Evolutionary conservation across 2,329 filamentous ascomycete species (phyloP), one percentile per base, ranked within the genome.

Genomic region (Fusarium foetens): DNA sequence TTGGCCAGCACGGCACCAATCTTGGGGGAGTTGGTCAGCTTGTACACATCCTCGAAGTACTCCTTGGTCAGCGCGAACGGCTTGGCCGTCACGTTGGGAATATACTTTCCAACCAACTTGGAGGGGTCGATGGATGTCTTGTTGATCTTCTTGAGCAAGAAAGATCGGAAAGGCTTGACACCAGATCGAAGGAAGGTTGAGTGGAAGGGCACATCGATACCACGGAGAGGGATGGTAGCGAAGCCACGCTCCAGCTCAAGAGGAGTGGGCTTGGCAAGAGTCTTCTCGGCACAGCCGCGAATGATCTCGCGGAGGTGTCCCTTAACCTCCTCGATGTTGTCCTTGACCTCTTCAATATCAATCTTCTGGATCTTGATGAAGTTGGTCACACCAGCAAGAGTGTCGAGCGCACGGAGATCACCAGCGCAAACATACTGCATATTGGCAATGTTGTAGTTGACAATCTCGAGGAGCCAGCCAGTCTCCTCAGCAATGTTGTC

Each of bases 91-190:
- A 99, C 97, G 84, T 99, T 99, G 76, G 96, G 96, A 75, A 99
- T 98, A 85, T 99, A 99, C 85, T 99, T 99, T 79, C 96, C 96
- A 75, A 99, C 89, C 79, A 99, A 86, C 88, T 98, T 98, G 81
- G 93, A 93, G 9, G 96, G 96, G 82, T 99, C 96, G 82, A 99
- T 98, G 59, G 93, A 97, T 29, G 95, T 98, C 90, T 97, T 97
- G 89, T 98, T 94, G 86, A 99, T 98, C 90, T 99, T 99, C 93
- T 98, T 99, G 77, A 98, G 92, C 81, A 99, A 84, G 90, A 99
- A 99, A 48, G 92, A 95, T 75, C 96, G 90, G 94, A 99, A 99
- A 51, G 97, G 96, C 88, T 99, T 99, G 83, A 99, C 96, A 78
- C 96, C 97, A 42, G 94, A 97, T 62, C 97, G 93, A 84, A 99